Evolutionary conservation across 163 green algal species (phyloP).

Genomic region (Chlorella variabilis): DNA sequence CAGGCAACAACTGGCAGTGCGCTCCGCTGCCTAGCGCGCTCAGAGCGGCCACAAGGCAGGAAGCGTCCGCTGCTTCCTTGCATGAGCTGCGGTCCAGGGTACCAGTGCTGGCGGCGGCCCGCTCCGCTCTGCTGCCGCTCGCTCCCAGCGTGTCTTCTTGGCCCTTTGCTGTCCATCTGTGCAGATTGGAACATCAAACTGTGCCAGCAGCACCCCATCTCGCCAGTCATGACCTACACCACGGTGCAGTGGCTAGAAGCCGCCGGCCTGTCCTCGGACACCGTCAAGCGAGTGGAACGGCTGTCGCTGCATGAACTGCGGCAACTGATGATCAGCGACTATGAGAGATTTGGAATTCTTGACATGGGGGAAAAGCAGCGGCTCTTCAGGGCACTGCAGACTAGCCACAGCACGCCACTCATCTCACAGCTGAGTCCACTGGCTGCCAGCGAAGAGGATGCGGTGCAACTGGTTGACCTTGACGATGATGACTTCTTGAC

Average conservation of each 20-base stretch:
- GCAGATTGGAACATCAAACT: no score
- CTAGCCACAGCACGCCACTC: not conserved
- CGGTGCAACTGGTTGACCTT: slow-evolving; percentile 65
- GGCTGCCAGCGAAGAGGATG: slow-evolving; percentile 1
- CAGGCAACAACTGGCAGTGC: no score
- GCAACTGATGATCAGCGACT: slow-evolving; percentile 52
- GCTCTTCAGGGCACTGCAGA: slow-evolving; percentile 77
- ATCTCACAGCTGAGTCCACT: slow-evolving; percentile 18
- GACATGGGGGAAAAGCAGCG: slow-evolving; percentile 75
- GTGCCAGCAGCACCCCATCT: no score
- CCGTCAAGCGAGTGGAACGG: not conserved
- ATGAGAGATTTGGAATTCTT: slow-evolving; percentile 68
- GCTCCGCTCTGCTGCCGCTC: no score
- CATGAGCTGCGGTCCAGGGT: no score
- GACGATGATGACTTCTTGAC: slow-evolving; percentile 62
- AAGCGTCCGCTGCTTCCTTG: no score
- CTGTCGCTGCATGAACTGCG: not conserved
- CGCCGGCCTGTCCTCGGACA: not conserved
- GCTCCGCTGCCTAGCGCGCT: no score
- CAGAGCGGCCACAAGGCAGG: no score
- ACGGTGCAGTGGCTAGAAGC: not conserved
- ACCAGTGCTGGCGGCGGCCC: no score
- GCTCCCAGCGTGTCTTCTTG: no score
- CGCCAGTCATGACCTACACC: no score
- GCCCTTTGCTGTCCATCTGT: no score